These are phyloP conservation scores for Phytophthora palmivora DNA, from an alignment of 352 stramenopile species.

Conservation along the genomic window DNA sequence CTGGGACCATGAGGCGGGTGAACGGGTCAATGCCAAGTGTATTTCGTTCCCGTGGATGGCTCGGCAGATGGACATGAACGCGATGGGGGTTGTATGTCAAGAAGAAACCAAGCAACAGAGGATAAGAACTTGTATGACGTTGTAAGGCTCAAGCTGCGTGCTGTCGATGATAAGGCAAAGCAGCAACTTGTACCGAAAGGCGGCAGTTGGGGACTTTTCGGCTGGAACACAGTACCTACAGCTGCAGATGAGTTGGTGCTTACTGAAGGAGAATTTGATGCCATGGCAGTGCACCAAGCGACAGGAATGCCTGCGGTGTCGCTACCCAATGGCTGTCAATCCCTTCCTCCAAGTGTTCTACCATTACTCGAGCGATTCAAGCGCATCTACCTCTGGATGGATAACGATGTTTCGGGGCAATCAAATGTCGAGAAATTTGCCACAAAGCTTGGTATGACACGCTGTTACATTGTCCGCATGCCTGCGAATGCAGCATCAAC, in stretches of 20 bases:
- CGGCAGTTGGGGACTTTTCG: conserved; percentile 98
- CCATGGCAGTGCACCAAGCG: conserved; percentile 97
- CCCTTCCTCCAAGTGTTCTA: conserved; percentile 94
- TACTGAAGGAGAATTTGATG: conserved; percentile 98
- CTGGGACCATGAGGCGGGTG: conserved; percentile 54
- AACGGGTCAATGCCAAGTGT: conserved; percentile 75
- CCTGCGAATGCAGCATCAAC: conserved; percentile 40
- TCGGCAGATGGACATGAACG: conserved; percentile 75
- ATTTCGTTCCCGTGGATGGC: conserved; percentile 98
- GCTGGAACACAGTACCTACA: conserved; percentile 96
- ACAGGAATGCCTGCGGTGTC: conserved; percentile 92
- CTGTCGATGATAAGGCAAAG: conserved; percentile 87
- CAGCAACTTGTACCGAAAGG: conserved; percentile 91
- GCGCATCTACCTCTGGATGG: conserved; percentile 99
- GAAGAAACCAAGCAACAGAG: conserved; percentile 35
- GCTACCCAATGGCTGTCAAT: conserved; percentile 98
- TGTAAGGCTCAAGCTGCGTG: conserved; percentile 86
- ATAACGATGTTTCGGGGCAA: conserved; percentile 96
- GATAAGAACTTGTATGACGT: conserved; percentile 87
- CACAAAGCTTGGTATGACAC: conserved; percentile 93
- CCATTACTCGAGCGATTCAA: conserved; percentile 97
- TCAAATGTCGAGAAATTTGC: conserved; percentile 97
- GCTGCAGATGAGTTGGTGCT: conserved; percentile 93
- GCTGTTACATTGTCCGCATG: conserved; percentile 92
- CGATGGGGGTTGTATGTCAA: conserved; percentile 81